Conservation (phyloP, 345 rosid genomes). For the Hibiscus syriacus region DNA sequence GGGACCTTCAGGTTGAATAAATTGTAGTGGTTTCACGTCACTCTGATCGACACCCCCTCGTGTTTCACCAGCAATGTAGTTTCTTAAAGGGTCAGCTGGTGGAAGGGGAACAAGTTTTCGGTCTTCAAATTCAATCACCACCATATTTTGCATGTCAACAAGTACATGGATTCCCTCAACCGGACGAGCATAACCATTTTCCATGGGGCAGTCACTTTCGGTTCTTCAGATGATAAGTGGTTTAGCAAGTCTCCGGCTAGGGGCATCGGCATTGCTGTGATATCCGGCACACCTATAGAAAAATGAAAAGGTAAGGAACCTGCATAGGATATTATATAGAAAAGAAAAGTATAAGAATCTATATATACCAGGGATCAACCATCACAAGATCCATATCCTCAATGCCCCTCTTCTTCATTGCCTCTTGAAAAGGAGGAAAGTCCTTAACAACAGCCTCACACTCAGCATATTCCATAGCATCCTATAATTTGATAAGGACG, state of each 20-base stretch:
- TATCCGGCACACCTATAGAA: constrained; percentile 54
- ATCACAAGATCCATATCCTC: constrained; percentile 73
- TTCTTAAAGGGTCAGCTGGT: constrained; percentile 69
- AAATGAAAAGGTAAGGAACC: not conserved
- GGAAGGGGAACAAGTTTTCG: constrained; percentile 58
- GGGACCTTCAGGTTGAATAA: constrained; percentile 75
- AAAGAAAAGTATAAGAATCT: not conserved
- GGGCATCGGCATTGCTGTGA: constrained; percentile 67
- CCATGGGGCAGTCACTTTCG: constrained; percentile 69
- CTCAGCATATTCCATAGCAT: constrained; percentile 67
- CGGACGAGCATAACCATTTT: constrained; percentile 73
- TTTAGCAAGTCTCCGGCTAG: constrained; percentile 56
- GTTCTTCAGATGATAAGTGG: constrained; percentile 66
- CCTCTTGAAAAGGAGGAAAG: constrained; percentile 56
- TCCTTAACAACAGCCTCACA: constrained; percentile 73
- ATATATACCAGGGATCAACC: constrained; percentile 63
- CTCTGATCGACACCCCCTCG: constrained; percentile 73
- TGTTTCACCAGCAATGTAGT: constrained; percentile 60
- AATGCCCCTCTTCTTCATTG: constrained; percentile 70
- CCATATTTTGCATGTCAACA: constrained; percentile 76
- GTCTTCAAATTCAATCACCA: constrained; percentile 67
- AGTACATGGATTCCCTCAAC: constrained; percentile 70
- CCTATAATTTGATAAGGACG: constrained; percentile 28
- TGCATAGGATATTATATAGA: not conserved
- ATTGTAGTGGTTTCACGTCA: constrained; percentile 61